phyloP scores from a whole-genome alignment of 1,284 basidiomycete genomes.

The Trichosporon ovoides region DNA sequence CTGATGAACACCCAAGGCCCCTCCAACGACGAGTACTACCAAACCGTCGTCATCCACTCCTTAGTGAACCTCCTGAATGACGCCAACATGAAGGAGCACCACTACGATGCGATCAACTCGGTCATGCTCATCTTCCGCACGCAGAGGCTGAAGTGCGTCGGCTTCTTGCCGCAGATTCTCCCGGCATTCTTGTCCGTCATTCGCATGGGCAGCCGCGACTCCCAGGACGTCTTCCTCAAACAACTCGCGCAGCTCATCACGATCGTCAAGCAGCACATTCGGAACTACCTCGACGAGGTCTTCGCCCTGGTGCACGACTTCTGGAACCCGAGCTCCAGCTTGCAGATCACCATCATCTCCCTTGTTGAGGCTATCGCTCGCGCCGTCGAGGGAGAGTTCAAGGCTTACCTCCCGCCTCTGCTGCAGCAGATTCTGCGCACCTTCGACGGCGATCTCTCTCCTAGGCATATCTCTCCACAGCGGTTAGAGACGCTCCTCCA shows the following conservation, averaged over 20 bases:
- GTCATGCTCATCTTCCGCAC: conserved; percentile 99
- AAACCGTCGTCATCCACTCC: conserved; percentile 89
- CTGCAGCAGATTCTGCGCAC: conserved; percentile 82
- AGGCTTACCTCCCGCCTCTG: conserved; percentile 89
- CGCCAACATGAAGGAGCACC: conserved; percentile 73
- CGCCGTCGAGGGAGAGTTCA: conserved; percentile 95
- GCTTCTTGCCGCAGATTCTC: conserved; percentile 93
- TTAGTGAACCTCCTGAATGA: conserved; percentile 86
- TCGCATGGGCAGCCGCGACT: conserved; percentile 65
- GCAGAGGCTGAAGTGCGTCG: conserved; percentile 91
- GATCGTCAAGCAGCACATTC: conserved; percentile 96
- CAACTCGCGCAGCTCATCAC: conserved; percentile 93
- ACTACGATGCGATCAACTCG: conserved; percentile 92
- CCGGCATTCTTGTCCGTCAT: conserved; percentile 92
- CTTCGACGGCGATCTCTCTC: conserved; percentile 72
- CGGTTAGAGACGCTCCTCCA: conserved; percentile 87
- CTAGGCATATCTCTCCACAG: conserved; percentile 57
- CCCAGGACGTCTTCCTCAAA: conserved; percentile 92
- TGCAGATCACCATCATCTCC: conserved; percentile 89
- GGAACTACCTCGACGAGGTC: conserved; percentile 80
- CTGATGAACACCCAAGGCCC: conserved; percentile 55
- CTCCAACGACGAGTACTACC: conserved; percentile 91
- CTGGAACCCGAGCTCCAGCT: conserved; percentile 72
- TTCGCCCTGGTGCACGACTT: conserved; percentile 78
- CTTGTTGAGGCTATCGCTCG: conserved; percentile 92